Base-by-base conservation (phyloP, 805 yeast species). In the Naumovozyma baii region DNA sequence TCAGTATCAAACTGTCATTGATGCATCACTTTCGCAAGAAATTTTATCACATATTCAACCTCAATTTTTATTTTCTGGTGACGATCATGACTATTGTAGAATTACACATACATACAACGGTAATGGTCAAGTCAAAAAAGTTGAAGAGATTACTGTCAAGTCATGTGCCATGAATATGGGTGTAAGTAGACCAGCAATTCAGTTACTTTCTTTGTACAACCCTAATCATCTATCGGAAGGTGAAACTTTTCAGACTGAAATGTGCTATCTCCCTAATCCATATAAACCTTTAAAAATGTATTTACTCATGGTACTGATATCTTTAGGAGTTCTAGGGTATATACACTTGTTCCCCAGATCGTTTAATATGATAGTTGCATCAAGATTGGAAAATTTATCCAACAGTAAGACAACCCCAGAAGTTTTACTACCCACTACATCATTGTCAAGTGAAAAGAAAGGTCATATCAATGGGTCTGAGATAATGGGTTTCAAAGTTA, bases 61-160 rank as follows among this genome's bases (percentile, higher is more conserved):
- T 0, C 67, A 67, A 13, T 59, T 79, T 9, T 69, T 83, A 3
- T 84, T 87, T 54, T 77, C 94, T 4, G 99, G 98, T 1, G 99
- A 92, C 59, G 98, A 92, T 58, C 99, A 92, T 63, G 98, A 92
- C 59, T 87, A 85, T 50, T 92, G 99, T 59, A 85, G 83, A 47
- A 71, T 81, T 22, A 62, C 64, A 16, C 96, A 90, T 56, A 31
- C 47, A 9, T 55, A 63, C 42, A 36, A 39, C 1, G 39, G 33
- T 5, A 42, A 49, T 33, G 55, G 54, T 12, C 58, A 55, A 1
- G 41, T 46, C 0, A 44, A 47, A 30, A 50, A 46, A 2, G 68
- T 76, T 2, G 80, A 79, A 38, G 98, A 92, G 57, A 76, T 82
- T 46, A 85, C 96, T 0, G 87, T 88, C 20, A 92, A 92, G 59